Percentiles rank a stretch among this genome's conserved stretches.
Evolutionary conservation across 495 filamentous ascomycete species (phyloP).

Genomic region (Penicillium silybi): DNA sequence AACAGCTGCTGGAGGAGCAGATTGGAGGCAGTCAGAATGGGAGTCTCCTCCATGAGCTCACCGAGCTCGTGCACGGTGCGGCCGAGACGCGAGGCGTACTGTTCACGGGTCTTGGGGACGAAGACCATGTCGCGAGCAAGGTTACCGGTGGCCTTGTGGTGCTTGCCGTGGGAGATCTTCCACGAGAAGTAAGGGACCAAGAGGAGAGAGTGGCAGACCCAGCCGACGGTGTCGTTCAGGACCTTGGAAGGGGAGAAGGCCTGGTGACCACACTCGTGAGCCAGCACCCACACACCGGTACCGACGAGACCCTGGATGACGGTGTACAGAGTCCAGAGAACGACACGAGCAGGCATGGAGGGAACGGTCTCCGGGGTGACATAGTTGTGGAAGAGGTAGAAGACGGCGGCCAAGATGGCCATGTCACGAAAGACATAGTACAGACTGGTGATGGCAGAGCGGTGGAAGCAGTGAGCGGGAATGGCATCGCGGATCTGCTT

Average conservation of each 20-base stretch:
- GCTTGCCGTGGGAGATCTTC: constrained; percentile 91
- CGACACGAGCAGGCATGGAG: constrained; percentile 42
- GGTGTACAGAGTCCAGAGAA: constrained; percentile 59
- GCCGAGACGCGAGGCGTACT: constrained; percentile 68
- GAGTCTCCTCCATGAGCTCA: constrained; percentile 92
- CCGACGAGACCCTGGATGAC: constrained; percentile 62
- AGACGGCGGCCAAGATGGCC: constrained; percentile 49
- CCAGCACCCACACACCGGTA: constrained; percentile 68
- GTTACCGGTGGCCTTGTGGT: constrained; percentile 95
- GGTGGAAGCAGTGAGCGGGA: constrained; percentile 61
- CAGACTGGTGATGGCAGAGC: constrained; percentile 56
- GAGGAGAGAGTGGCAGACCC: constrained; percentile 75
- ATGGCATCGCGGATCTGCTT: constrained; percentile 65
- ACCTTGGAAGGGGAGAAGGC: constrained; percentile 77
- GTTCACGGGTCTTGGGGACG: constrained; percentile 76
- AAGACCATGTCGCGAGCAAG: constrained; percentile 98
- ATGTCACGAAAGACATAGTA: constrained; percentile 62
- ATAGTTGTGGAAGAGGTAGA: constrained; percentile 62
- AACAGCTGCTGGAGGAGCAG: constrained; percentile 79
- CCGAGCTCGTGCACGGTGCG: constrained; percentile 69
- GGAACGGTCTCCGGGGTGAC: constrained; percentile 62
- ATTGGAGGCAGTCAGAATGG: constrained; percentile 70
- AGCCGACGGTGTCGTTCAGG: constrained; percentile 82
- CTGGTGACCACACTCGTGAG: constrained; percentile 72
- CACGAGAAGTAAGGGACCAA: constrained; percentile 89